Evolutionary conservation across 2,329 filamentous ascomycete species (phyloP).

Genomic region (Xylaria sp.): DNA sequence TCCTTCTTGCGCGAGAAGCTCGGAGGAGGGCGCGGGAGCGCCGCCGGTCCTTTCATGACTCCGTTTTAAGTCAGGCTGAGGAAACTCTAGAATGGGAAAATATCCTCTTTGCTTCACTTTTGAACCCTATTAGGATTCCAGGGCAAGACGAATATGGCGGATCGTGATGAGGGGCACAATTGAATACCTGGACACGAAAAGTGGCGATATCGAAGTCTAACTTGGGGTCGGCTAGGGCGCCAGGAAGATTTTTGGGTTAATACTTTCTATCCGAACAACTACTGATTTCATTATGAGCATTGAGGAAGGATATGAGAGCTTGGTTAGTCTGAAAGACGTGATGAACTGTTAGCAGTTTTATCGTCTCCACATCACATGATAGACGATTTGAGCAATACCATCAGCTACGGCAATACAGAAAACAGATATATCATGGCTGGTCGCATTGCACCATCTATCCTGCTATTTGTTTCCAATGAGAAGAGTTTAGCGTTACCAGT

Average conservation of each 20-base stretch:
- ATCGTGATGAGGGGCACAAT: background rate
- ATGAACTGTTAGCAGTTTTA: conserved; percentile 2
- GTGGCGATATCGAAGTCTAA: background rate
- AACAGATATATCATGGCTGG: background rate
- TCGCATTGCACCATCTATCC: background rate
- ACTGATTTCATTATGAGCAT: background rate
- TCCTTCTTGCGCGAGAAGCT: conserved; percentile 72
- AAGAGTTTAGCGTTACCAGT: no score
- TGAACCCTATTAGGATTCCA: background rate
- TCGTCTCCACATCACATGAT: conserved; percentile 28
- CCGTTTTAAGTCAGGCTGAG: background rate
- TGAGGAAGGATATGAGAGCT: background rate
- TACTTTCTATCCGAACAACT: background rate
- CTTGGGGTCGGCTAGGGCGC: background rate
- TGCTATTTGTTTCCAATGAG: background rate
- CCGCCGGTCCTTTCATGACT: conserved; percentile 11
- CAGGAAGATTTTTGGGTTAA: background rate
- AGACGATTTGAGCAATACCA: background rate
- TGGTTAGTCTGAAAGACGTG: background rate
- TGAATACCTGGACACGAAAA: background rate
- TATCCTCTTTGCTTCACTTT: background rate
- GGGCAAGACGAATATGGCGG: background rate
- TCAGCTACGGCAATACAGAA: background rate
- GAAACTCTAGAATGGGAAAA: background rate
- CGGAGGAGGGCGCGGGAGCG: conserved; percentile 40